Percentiles rank a stretch among this genome's conserved stretches.
Evolutionary conservation across 148 eudicot species (phyloP).

Genomic region (Camellia japonica): DNA sequence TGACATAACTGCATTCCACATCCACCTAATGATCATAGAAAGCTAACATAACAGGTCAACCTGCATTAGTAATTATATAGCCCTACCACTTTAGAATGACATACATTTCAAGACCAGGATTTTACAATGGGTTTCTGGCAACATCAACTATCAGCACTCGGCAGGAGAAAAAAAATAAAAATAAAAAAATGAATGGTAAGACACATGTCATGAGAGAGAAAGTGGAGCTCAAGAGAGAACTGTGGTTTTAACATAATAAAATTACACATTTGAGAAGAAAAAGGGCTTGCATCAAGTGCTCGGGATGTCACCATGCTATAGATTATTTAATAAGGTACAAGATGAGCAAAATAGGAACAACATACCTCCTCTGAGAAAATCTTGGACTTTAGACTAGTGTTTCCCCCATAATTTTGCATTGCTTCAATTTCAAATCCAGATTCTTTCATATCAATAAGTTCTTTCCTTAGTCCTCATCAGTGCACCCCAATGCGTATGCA

Average conservation of each 20-base stretch:
- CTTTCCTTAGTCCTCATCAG: slow-evolving; percentile 83
- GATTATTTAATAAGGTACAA: not conserved
- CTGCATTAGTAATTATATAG: not conserved
- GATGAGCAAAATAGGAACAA: slow-evolving; percentile 4
- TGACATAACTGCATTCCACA: no score
- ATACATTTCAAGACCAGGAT: not conserved
- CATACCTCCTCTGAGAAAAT: slow-evolving; percentile 71
- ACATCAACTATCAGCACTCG: not conserved
- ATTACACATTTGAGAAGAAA: not conserved
- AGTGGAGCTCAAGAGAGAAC: not conserved
- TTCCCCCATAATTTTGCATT: slow-evolving; percentile 60
- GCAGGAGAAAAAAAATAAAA: no score
- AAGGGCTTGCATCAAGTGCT: not conserved
- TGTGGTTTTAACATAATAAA: not conserved
- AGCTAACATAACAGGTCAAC: not conserved
- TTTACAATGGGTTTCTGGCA: not conserved
- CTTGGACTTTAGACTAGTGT: slow-evolving; percentile 65
- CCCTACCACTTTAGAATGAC: not conserved
- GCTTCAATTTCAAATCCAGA: slow-evolving; percentile 71
- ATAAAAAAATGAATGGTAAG: not conserved
- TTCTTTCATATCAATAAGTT: slow-evolving; percentile 66
- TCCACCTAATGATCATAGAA: no score
- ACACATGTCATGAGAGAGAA: not conserved
- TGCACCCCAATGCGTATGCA: slow-evolving; percentile 94
- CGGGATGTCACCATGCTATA: not conserved